Conservation (phyloP, 169 alveolate genomes). For the Amoebophrya sp. region DNA sequence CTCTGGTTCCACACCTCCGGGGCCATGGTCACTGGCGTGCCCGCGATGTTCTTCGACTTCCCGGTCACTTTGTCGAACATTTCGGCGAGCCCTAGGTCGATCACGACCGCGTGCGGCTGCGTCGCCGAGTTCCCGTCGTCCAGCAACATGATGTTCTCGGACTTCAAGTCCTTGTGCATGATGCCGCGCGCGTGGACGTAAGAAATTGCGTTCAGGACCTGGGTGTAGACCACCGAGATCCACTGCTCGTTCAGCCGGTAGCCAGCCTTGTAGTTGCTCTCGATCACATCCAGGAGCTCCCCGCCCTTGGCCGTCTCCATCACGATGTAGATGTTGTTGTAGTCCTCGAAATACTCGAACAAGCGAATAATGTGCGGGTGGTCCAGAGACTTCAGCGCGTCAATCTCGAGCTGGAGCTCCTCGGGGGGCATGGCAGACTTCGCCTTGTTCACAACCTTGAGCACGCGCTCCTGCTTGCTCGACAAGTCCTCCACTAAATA, state of each 20-base stretch:
- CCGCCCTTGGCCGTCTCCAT: constrained; percentile 61
- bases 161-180: constrained; percentile 8
- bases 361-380: constrained; percentile 52
- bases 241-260: not conserved
- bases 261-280: not conserved
- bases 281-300: constrained; percentile 40
- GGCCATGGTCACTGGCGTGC: constrained; percentile 10
- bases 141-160: constrained; percentile 5
- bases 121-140: not conserved
- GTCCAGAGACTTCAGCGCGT: constrained; percentile 31
- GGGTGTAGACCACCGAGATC: not conserved
- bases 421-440: not conserved
- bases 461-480: not conserved
- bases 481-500: constrained; percentile 24
- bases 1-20: constrained; percentile 13
- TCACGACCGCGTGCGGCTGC: constrained; percentile 6
- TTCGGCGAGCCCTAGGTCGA: constrained; percentile 6
- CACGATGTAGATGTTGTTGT: constrained; percentile 43
- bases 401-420: constrained; percentile 1
- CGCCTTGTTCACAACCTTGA: constrained; percentile 1
- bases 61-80: not conserved
- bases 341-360: constrained; percentile 47
- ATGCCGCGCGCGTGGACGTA: not conserved
- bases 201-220: not conserved
- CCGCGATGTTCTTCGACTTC: not conserved